Evolutionary conservation across 1,284 basidiomycete species (phyloP).

Genomic region (Ustilago tritici): DNA sequence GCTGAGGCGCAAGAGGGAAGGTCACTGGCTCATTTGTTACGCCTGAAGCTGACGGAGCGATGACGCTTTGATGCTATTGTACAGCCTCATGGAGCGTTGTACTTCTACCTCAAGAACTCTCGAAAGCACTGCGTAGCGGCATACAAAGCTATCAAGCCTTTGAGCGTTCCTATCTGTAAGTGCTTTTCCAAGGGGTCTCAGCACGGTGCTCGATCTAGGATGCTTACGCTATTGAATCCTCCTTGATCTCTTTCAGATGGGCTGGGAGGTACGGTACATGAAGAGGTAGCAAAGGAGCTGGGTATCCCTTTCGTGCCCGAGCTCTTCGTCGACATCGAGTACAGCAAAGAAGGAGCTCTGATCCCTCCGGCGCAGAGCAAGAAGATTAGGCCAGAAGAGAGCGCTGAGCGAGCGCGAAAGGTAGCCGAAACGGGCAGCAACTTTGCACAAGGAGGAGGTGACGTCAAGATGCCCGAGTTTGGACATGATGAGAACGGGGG

Average conservation of each 20-base stretch:
- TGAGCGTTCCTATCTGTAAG: slow-evolving; percentile 37
- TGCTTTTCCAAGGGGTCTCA: neutral
- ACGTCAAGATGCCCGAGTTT: slow-evolving; percentile 29
- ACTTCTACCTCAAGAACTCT: slow-evolving; percentile 41
- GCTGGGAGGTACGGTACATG: slow-evolving; percentile 31
- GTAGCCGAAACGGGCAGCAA: slow-evolving; percentile 28
- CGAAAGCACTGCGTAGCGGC: slow-evolving; percentile 28
- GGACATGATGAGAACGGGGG: slow-evolving; percentile 16
- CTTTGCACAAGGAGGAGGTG: slow-evolving; percentile 30
- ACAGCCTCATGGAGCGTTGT: slow-evolving; percentile 36
- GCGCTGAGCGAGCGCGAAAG: slow-evolving; percentile 32
- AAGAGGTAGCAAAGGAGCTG: slow-evolving; percentile 27
- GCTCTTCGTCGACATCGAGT: slow-evolving; percentile 46
- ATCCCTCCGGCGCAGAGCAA: slow-evolving; percentile 42
- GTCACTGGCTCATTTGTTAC: neutral
- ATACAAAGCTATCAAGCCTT: slow-evolving; percentile 35
- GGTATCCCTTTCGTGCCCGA: slow-evolving; percentile 39
- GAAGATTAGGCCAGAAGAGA: slow-evolving; percentile 33
- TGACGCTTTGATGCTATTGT: neutral
- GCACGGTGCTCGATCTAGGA: neutral
- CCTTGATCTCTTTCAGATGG: slow-evolving; percentile 18
- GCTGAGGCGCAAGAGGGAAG: neutral
- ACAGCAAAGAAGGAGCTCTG: slow-evolving; percentile 34
- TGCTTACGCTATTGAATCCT: neutral
- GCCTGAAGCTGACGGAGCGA: neutral